These are phyloP conservation scores for Boletellus sp. DNA, from an alignment of 1,284 basidiomycete genomes.

Conservation along the genomic window DNA sequence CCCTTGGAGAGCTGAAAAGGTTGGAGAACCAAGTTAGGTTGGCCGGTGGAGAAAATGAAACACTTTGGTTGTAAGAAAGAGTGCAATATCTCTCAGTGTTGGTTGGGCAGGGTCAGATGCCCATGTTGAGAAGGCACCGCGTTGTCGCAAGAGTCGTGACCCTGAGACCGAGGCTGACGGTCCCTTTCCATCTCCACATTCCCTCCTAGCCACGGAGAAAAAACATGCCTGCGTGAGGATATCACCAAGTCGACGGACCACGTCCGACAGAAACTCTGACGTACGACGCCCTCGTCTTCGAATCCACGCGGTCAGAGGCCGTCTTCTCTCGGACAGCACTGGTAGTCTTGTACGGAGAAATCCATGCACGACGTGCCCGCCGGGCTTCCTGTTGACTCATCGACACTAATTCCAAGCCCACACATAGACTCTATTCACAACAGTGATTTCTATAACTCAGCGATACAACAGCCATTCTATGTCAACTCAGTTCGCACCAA, in stretches of 20 bases:
- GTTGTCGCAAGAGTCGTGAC: slow-evolving; percentile 78
- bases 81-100: slow-evolving; percentile 79
- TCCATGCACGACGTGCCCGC: too few species aligned
- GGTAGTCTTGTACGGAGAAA: too few species aligned
- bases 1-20: slow-evolving; percentile 76
- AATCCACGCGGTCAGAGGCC: slow-evolving; percentile 59
- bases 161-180: slow-evolving; percentile 87
- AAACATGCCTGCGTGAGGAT: slow-evolving; percentile 85
- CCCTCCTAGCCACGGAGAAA: too few species aligned
- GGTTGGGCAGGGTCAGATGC: slow-evolving; percentile 80
- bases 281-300: slow-evolving; percentile 66
- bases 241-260: slow-evolving; percentile 83
- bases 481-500: slow-evolving; percentile 38
- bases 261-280: slow-evolving; percentile 79
- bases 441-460: slow-evolving; percentile 13
- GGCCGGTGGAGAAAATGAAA: slow-evolving; percentile 33
- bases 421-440: neutral
- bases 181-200: too few species aligned
- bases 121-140: slow-evolving; percentile 78
- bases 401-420: neutral
- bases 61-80: slow-evolving; percentile 71
- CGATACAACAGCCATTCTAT: slow-evolving; percentile 4
- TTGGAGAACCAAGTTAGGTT: slow-evolving; percentile 42
- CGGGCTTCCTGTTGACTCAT: too few species aligned
- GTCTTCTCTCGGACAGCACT: too few species aligned